phyloP scores from a whole-genome alignment of 768 basidiomycete species.

The Tylopilus felleus region DNA sequence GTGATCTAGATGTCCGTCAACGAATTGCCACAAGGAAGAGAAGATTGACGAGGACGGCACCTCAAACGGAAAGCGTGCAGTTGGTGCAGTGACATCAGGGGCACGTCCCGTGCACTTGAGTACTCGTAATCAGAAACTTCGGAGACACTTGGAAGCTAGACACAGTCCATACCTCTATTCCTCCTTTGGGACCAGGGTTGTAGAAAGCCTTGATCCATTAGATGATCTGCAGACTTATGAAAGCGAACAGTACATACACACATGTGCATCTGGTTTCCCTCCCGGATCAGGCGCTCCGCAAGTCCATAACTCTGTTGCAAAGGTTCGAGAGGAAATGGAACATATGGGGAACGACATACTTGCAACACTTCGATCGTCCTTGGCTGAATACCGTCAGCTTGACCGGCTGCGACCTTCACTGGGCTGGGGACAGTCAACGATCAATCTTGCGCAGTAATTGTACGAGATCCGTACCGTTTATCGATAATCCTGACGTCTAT shows the following conservation, averaged over 20 bases:
- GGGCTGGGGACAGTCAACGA: conserved; percentile 30
- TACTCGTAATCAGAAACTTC: background rate
- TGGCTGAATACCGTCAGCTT: conserved; percentile 56
- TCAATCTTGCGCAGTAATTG: too few relatives aligned
- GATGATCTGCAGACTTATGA: background rate
- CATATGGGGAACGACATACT: conserved; percentile 18
- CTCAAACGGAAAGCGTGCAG: conserved; percentile 71
- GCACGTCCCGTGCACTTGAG: conserved; percentile 58
- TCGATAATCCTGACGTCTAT: conserved; percentile 46
- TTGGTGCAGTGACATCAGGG: conserved; percentile 57
- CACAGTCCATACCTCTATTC: conserved; percentile 49
- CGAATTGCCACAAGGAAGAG: background rate
- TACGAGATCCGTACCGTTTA: conserved; percentile 33
- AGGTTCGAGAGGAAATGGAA: background rate
- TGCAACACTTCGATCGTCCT: conserved; percentile 55
- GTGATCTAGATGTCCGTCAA: conserved; percentile 23
- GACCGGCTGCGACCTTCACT: conserved; percentile 40
- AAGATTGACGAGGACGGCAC: conserved; percentile 29
- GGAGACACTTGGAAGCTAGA: background rate
- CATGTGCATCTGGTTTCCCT: conserved; percentile 36
- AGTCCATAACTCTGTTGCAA: conserved; percentile 69
- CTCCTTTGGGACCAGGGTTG: conserved; percentile 57
- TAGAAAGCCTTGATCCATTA: conserved; percentile 59
- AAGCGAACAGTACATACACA: conserved; percentile 43
- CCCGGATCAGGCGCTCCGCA: conserved; percentile 57